Conservation (phyloP, 208 protist genomes). For the Trypanosoma congolense region DNA sequence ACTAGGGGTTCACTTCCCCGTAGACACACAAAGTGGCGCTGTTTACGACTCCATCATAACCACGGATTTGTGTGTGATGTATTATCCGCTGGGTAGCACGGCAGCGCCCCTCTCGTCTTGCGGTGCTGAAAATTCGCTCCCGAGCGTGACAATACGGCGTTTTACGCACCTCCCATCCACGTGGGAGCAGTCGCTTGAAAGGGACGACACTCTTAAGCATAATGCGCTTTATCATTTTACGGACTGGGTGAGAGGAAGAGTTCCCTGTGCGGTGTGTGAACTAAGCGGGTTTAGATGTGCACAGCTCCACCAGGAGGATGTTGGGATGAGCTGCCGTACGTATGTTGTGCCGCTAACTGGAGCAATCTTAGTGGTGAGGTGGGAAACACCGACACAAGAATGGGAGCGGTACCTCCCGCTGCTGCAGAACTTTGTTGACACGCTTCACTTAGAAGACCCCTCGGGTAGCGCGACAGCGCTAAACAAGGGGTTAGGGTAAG, state of each 20-base stretch:
- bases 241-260: conserved; percentile 28
- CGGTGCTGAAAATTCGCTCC: too few relatives aligned
- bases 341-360: conserved; percentile 41
- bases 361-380: conserved; percentile 44
- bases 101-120: not conserved
- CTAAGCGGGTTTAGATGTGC: conserved; percentile 40
- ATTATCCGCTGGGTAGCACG: conserved; percentile 47
- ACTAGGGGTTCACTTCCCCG: conserved; percentile 48
- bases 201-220: conserved; percentile 51
- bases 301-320: conserved; percentile 44
- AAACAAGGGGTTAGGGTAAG: not conserved
- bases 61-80: conserved; percentile 33
- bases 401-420: conserved; percentile 37
- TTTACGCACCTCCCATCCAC: conserved; percentile 32
- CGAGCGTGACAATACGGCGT: conserved; percentile 26
- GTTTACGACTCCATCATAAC: conserved; percentile 48
- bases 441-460: conserved; percentile 28
- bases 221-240: conserved; percentile 65
- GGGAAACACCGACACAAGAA: conserved; percentile 32
- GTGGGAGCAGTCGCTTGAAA: conserved; percentile 34
- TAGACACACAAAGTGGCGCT: conserved; percentile 27
- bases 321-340: conserved; percentile 39
- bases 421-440: conserved; percentile 51
- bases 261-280: conserved; percentile 28
- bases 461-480: not conserved